Evolutionary conservation across 148 eudicot species (phyloP).

Genomic region (Pharnaceum exiguum): DNA sequence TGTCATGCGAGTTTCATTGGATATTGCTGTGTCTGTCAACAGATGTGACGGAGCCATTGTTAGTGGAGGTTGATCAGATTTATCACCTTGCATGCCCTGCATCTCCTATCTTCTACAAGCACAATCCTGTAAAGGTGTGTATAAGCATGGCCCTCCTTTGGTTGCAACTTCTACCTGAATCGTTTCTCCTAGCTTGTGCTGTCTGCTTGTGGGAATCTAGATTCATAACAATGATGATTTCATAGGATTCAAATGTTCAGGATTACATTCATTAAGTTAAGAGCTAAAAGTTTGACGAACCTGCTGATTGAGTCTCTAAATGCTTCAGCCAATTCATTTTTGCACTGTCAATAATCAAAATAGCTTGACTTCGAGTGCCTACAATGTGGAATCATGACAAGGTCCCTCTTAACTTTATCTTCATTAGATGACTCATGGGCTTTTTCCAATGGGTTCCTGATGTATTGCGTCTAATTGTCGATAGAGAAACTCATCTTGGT

Average conservation of each 20-base stretch:
- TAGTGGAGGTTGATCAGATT: conserved; percentile 92
- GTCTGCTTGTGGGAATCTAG: neutral
- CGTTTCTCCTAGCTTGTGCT: neutral
- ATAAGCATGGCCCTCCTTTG: conserved; percentile 3
- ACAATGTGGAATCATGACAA: neutral
- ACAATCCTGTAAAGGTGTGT: conserved; percentile 92
- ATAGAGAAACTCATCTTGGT: no score
- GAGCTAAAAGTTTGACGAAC: neutral
- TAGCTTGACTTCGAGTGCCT: neutral
- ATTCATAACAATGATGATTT: neutral
- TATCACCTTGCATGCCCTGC: conserved; percentile 99
- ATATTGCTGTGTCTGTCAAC: conserved; percentile 13
- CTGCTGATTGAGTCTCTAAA: no score
- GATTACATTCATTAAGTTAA: neutral
- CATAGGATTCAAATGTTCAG: neutral
- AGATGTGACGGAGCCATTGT: conserved; percentile 91
- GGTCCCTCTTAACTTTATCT: neutral
- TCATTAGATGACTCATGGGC: neutral
- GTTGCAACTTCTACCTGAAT: neutral
- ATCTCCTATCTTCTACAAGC: conserved; percentile 93
- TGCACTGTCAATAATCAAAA: neutral
- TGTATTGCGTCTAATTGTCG: no score
- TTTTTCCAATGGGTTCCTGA: neutral
- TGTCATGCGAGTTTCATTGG: neutral
- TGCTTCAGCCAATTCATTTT: no score